phyloP scores from a whole-genome alignment of 2,329 filamentous ascomycete genomes.

The Penicillium decumbens region DNA sequence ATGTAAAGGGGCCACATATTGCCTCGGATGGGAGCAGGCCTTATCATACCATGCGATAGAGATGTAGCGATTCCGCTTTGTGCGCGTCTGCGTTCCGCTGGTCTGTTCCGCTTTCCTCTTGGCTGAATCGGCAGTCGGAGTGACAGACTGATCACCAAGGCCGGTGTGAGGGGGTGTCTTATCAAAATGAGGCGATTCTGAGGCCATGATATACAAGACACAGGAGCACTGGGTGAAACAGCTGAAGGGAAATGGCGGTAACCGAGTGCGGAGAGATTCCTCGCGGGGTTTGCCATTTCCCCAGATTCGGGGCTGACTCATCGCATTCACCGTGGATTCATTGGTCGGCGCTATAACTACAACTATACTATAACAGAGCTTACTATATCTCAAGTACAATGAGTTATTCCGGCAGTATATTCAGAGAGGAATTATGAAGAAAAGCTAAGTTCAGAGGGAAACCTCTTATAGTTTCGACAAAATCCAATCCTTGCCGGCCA shows the following conservation, averaged over 20 bases:
- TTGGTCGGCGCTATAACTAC: slow-evolving; percentile 9
- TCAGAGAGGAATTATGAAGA: too few species aligned
- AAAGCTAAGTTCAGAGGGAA: too few species aligned
- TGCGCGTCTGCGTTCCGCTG: slow-evolving; percentile 49
- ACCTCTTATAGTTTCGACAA: slow-evolving; percentile 3
- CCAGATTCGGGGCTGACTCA: slow-evolving; percentile 29
- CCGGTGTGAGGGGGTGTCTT: slow-evolving; percentile 22
- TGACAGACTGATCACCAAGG: slow-evolving; percentile 21
- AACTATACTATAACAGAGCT: not conserved
- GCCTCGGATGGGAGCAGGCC: slow-evolving; percentile 12
- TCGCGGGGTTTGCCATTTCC: slow-evolving; percentile 34
- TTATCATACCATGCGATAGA: slow-evolving; percentile 59
- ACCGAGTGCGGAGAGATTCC: slow-evolving; percentile 37
- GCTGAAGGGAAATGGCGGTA: slow-evolving; percentile 13
- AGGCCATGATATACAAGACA: slow-evolving; percentile 26
- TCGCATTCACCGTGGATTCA: slow-evolving; percentile 3
- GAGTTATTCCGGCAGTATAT: not conserved
- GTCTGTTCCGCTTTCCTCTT: slow-evolving; percentile 43
- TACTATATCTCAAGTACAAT: not conserved
- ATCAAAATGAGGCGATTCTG: slow-evolving; percentile 33
- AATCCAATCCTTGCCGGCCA: slow-evolving; percentile 11
- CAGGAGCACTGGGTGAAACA: slow-evolving; percentile 4
- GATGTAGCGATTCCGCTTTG: slow-evolving; percentile 64
- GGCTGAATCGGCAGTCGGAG: slow-evolving; percentile 25
- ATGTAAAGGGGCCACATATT: not conserved